A percentile compares a stretch with the other conserved stretches of the same genome.
phyloP scores from a whole-genome alignment of 2,329 filamentous ascomycete species.

The Penicillium capsulatum region DNA sequence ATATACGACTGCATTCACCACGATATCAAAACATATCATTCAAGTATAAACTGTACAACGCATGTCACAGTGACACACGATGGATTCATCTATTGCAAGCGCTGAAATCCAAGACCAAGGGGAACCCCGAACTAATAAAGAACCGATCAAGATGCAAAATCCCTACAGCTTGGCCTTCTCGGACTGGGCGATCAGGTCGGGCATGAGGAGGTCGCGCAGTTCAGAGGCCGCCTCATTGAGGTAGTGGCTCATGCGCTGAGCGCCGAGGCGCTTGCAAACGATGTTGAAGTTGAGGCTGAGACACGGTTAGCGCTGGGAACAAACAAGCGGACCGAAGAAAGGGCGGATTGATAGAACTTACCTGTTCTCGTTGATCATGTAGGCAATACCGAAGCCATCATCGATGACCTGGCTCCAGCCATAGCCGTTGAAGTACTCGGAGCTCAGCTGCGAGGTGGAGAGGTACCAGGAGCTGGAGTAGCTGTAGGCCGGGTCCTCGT shows the following conservation, averaged over 20 bases:
- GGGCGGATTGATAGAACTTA: slow-evolving; percentile 42
- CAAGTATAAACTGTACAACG: slow-evolving; percentile 6
- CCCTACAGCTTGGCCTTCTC: slow-evolving; percentile 82
- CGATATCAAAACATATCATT: neutral
- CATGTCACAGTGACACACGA: slow-evolving; percentile 2
- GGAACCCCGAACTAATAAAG: neutral
- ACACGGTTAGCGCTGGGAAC: slow-evolving; percentile 10
- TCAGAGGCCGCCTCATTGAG: slow-evolving; percentile 90
- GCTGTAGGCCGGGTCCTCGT: slow-evolving; percentile 75
- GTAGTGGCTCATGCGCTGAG: slow-evolving; percentile 91
- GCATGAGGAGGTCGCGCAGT: slow-evolving; percentile 78
- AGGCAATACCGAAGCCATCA: slow-evolving; percentile 92
- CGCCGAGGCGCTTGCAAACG: slow-evolving; percentile 86
- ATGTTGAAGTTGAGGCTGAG: slow-evolving; percentile 93
- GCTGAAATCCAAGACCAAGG: slow-evolving; percentile 6
- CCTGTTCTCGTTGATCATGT: slow-evolving; percentile 99
- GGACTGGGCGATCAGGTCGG: slow-evolving; percentile 62
- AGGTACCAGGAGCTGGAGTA: slow-evolving; percentile 90
- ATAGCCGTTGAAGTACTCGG: slow-evolving; percentile 98
- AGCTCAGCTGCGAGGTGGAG: slow-evolving; percentile 82
- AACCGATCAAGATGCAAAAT: neutral
- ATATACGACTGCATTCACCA: no score
- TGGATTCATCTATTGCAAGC: slow-evolving; percentile 17
- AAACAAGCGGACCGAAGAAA: neutral
- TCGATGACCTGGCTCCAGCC: slow-evolving; percentile 98